Percentiles rank a stretch among this genome's conserved stretches.
phyloP scores from a whole-genome alignment of 106 monocot species.

The Agapanthus africanus region DNA sequence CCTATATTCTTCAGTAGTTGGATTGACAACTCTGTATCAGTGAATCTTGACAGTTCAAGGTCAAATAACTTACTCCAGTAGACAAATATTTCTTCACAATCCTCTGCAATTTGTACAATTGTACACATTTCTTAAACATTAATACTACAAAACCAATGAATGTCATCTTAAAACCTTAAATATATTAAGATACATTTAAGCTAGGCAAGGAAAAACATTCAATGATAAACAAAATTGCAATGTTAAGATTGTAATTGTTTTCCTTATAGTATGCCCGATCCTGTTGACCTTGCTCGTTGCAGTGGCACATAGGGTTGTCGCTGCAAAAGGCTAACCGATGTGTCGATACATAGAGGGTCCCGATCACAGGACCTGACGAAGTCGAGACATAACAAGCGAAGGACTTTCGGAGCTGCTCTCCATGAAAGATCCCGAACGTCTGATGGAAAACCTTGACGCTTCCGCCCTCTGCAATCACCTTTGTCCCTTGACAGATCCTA shows the following conservation, averaged over 20 bases:
- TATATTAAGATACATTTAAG: not conserved
- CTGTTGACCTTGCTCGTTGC: conserved; percentile 28
- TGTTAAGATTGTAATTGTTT: conserved; percentile 57
- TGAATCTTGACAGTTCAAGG: too few relatives aligned
- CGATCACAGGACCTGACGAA: conserved; percentile 84
- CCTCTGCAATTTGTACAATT: too few relatives aligned
- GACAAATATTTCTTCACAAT: too few relatives aligned
- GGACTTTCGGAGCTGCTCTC: conserved; percentile 58
- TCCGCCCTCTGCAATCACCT: conserved; percentile 78
- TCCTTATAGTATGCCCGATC: conserved; percentile 68
- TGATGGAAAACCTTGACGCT: conserved; percentile 60
- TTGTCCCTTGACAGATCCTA: conserved; percentile 68
- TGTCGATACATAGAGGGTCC: conserved; percentile 68
- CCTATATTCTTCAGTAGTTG: too few relatives aligned
- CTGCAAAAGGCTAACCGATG: conserved; percentile 67
- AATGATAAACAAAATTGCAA: not conserved
- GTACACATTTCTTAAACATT: too few relatives aligned
- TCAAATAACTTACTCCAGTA: not conserved
- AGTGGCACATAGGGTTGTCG: conserved; percentile 45
- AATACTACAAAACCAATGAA: not conserved
- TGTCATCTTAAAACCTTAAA: not conserved
- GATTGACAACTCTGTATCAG: too few relatives aligned
- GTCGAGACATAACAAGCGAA: conserved; percentile 86
- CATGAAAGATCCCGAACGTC: conserved; percentile 44
- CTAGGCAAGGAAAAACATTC: too few relatives aligned